Evolutionary conservation across 257 asterid species (phyloP), one percentile per base, ranked within the genome.

Genomic region (Echites panduratus): DNA sequence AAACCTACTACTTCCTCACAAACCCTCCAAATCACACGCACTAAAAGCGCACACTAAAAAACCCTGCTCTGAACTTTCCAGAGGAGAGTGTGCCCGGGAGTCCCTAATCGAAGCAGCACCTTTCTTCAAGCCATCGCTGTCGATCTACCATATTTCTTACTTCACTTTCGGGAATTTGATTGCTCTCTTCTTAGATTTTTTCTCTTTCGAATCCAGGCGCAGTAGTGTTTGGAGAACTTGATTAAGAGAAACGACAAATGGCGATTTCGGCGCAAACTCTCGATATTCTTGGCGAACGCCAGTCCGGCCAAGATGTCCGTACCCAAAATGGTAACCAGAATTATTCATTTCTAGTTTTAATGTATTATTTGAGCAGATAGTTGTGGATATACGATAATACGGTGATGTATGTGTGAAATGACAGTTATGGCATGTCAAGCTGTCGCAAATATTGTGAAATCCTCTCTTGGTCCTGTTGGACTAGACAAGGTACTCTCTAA

Each of bases 401-500:
- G 40, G 63, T 59, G 66, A 54, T 76, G 13, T 52, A 8, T 63
- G 22, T 71, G 66, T 17, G 70, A 61, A 68, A 77, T 82, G 82
- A 81, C 86, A 95, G 99, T 92, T 41, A 45, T 86, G 82, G 96
- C 98, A 54, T 94, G 99, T 78, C 95, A 87, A 77, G 98, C 99
- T 5, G 80, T 94, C 53, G 96, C 99, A 7, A 89, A 94, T 79
- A 87, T 91, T 52, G 98, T 95, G 70, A 95, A 95, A 77, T 90
- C 99, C 17, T 95, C 98, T 1, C 95, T 95, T 24, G 99, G 99
- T 72, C 99, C 98, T 1, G 97, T 92, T 70, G 98, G 99, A 75
- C 98, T 94, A 67, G 99, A 94, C 83, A 94, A 94, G 99, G 99
- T 91, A 70, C 62, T 24, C 38, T 63, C 57, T 9, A n/a, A n/a